A percentile compares a stretch with the other conserved stretches of the same genome.
Conservation (phyloP, 2,329 filamentous ascomycete species). For the Mariannaea elegans region DNA sequence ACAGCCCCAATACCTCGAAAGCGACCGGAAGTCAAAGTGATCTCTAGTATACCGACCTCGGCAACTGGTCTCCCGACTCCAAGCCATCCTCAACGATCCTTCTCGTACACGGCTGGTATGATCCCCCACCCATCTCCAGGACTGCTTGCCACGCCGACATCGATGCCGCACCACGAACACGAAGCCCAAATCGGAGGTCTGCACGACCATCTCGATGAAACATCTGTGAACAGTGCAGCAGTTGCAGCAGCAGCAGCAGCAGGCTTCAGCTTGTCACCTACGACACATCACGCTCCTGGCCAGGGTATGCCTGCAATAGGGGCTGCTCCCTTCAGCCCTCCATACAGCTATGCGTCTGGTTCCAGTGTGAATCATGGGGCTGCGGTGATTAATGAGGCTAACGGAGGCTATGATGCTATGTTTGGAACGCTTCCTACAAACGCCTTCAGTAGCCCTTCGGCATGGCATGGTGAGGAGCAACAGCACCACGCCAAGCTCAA, state of each 20-base stretch:
- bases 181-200: constrained; percentile 44
- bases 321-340: constrained; percentile 51
- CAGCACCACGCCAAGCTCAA: constrained; percentile 32
- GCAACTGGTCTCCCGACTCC: constrained; percentile 42
- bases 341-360: constrained; percentile 51
- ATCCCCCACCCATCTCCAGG: constrained; percentile 51
- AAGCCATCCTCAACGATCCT: constrained; percentile 49
- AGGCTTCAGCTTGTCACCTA: constrained; percentile 45
- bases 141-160: constrained; percentile 50
- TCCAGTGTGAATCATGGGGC: constrained; percentile 40
- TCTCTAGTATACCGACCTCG: constrained; percentile 41
- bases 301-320: constrained; percentile 44
- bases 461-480: constrained; percentile 57
- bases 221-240: constrained; percentile 45
- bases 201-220: constrained; percentile 47
- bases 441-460: constrained; percentile 60
- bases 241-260: constrained; percentile 48
- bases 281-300: constrained; percentile 28
- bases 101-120: constrained; percentile 45
- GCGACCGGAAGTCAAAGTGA: constrained; percentile 50
- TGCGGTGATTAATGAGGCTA: constrained; percentile 42
- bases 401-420: constrained; percentile 65
- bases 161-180: constrained; percentile 46
- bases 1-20: constrained; percentile 50
- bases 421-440: constrained; percentile 65